phyloP scores from a whole-genome alignment of 2,329 filamentous ascomycete genomes.

The Colletotrichum filicis region DNA sequence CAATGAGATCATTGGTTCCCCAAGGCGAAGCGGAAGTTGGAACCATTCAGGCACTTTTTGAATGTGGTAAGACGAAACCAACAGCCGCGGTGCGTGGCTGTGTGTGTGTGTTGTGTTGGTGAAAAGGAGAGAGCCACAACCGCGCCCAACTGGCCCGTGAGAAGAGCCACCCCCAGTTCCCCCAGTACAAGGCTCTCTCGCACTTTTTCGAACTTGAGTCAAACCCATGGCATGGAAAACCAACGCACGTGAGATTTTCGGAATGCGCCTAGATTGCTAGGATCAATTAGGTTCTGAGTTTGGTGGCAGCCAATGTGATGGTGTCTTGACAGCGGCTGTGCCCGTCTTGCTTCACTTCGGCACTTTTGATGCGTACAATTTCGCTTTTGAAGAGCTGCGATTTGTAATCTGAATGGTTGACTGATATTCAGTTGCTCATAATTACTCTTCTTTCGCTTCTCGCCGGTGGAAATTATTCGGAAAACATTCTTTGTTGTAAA shows the following conservation, averaged over 20 bases:
- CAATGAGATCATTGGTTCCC: not conserved
- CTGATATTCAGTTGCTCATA: not conserved
- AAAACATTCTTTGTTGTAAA: not conserved
- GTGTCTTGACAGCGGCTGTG: no score
- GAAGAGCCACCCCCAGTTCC: not conserved
- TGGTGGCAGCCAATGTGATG: no score
- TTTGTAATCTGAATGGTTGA: not conserved
- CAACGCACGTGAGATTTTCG: not conserved
- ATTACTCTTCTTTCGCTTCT: not conserved
- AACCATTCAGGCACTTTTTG: constrained; percentile 33
- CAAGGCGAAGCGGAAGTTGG: not conserved
- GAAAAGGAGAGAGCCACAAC: not conserved
- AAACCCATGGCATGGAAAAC: not conserved
- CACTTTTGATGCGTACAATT: no score
- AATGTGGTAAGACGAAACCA: constrained; percentile 36
- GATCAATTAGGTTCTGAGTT: not conserved
- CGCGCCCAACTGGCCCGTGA: not conserved
- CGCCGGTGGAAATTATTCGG: not conserved
- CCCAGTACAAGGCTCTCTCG: not conserved
- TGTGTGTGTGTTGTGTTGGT: not conserved
- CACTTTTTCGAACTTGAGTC: not conserved
- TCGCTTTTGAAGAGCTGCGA: not conserved
- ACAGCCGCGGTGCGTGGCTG: not conserved
- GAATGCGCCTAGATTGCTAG: not conserved
- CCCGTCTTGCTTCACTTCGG: no score